Conservation (phyloP, 2,329 filamentous ascomycete species). For the Cladophialophora immunda region DNA sequence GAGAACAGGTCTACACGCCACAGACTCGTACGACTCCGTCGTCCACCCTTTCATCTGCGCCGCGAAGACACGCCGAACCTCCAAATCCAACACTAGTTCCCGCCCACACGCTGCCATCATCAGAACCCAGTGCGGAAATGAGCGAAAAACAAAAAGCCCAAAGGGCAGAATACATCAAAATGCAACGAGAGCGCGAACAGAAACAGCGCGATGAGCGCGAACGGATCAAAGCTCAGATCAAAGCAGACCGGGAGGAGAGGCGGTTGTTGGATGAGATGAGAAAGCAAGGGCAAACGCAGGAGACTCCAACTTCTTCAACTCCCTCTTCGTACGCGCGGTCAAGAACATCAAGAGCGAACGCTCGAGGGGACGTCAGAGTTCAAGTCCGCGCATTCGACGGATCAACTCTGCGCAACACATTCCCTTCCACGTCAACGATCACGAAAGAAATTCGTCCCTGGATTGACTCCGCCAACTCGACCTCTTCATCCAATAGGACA, state of each 20-base stretch:
- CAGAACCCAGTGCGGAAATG: neutral
- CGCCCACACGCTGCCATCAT: slow-evolving; percentile 15
- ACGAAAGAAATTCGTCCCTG: slow-evolving; percentile 74
- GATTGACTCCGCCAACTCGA: slow-evolving; percentile 72
- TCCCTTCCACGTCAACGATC: slow-evolving; percentile 71
- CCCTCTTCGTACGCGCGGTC: slow-evolving; percentile 20
- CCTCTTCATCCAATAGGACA: slow-evolving; percentile 36
- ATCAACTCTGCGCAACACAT: slow-evolving; percentile 76
- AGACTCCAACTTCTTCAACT: slow-evolving; percentile 24
- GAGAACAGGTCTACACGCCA: slow-evolving; percentile 8
- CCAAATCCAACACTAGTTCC: neutral
- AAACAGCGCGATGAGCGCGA: slow-evolving; percentile 74
- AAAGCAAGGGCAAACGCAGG: slow-evolving; percentile 44
- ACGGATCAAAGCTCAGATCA: slow-evolving; percentile 76
- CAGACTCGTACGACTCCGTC: neutral
- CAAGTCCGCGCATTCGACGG: slow-evolving; percentile 88
- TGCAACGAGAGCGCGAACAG: slow-evolving; percentile 68
- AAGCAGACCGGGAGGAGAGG: slow-evolving; percentile 77
- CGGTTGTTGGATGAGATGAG: slow-evolving; percentile 64
- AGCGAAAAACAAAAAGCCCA: slow-evolving; percentile 36
- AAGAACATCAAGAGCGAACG: slow-evolving; percentile 31
- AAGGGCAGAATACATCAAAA: slow-evolving; percentile 39
- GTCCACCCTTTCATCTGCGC: neutral
- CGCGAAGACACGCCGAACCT: slow-evolving; percentile 6
- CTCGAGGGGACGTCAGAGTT: slow-evolving; percentile 62